A percentile compares a stretch with the other conserved stretches of the same genome.
Evolutionary conservation across 768 basidiomycete species (phyloP).

Genomic region (Phylloporus sp.): DNA sequence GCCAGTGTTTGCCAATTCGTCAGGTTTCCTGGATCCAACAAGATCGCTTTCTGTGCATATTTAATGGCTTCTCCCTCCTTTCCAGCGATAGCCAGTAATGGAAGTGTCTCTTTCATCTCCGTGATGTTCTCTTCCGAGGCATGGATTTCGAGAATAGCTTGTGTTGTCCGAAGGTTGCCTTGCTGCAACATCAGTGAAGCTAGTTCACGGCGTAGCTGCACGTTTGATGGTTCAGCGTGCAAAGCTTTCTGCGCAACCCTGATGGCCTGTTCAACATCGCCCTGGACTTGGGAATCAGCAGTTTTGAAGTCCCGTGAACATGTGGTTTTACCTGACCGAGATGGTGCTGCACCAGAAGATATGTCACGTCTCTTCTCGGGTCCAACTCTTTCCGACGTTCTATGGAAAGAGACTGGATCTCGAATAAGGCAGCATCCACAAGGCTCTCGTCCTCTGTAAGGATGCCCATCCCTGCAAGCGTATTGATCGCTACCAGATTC

Average conservation of each 20-base stretch:
- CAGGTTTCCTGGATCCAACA: constrained; percentile 47
- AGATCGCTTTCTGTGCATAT: constrained; percentile 59
- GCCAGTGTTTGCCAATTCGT: constrained; percentile 60
- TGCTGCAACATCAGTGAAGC: constrained; percentile 53
- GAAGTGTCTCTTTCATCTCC: constrained; percentile 40
- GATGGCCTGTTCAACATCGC: constrained; percentile 45
- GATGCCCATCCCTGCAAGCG: constrained; percentile 87
- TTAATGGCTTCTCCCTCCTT: constrained; percentile 32
- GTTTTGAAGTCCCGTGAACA: background rate
- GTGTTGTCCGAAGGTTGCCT: constrained; percentile 39
- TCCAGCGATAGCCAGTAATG: constrained; percentile 49
- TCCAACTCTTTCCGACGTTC: constrained; percentile 66
- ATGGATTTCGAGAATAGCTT: constrained; percentile 42
- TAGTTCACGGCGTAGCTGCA: constrained; percentile 48
- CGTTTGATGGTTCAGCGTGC: constrained; percentile 50
- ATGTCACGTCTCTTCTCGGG: constrained; percentile 63
- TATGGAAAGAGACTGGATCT: constrained; percentile 66
- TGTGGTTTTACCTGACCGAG: constrained; percentile 58
- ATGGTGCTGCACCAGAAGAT: constrained; percentile 68
- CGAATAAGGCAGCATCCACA: constrained; percentile 82
- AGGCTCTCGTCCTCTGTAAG: constrained; percentile 73
- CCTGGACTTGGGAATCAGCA: constrained; percentile 33
- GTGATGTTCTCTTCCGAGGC: constrained; percentile 32
- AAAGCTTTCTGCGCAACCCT: constrained; percentile 55
- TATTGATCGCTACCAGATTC: constrained; percentile 77